Evolutionary conservation across 2,329 filamentous ascomycete species (phyloP).

Genomic region (Diaporthe nobilis): DNA sequence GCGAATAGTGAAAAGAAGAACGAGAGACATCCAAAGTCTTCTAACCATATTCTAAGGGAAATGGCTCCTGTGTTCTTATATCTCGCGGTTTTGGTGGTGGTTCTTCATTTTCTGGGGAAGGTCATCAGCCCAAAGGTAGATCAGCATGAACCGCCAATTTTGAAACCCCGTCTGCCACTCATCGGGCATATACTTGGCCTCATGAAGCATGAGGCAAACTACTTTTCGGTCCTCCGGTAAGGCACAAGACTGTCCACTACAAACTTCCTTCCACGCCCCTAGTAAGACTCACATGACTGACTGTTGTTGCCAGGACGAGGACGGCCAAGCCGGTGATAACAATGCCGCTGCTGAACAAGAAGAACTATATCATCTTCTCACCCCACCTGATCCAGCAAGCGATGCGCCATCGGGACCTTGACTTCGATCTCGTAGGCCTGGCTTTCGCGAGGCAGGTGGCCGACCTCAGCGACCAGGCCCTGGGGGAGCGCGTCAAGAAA

Average conservation of each 20-base stretch:
- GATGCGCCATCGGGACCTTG: background rate
- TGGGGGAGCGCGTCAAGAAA: background rate
- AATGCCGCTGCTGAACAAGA: conserved; percentile 3
- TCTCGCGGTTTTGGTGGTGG: background rate
- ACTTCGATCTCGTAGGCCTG: background rate
- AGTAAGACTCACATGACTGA: background rate
- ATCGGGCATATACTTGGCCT: background rate
- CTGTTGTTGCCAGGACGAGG: background rate
- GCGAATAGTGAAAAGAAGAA: background rate
- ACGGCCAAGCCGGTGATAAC: background rate
- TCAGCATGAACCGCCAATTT: background rate
- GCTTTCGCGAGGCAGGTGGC: background rate
- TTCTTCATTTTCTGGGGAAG: background rate
- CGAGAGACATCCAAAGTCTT: background rate
- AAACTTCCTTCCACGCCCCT: background rate
- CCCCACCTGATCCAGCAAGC: background rate
- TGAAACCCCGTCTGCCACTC: background rate
- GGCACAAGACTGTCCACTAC: background rate
- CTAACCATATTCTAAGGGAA: background rate
- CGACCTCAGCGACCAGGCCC: background rate
- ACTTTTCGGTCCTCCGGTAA: background rate
- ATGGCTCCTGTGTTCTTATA: background rate
- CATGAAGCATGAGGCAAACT: background rate
- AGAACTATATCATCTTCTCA: background rate
- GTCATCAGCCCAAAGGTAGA: background rate